phyloP scores from a whole-genome alignment of 257 asterid genomes.

The Petrea volubilis region DNA sequence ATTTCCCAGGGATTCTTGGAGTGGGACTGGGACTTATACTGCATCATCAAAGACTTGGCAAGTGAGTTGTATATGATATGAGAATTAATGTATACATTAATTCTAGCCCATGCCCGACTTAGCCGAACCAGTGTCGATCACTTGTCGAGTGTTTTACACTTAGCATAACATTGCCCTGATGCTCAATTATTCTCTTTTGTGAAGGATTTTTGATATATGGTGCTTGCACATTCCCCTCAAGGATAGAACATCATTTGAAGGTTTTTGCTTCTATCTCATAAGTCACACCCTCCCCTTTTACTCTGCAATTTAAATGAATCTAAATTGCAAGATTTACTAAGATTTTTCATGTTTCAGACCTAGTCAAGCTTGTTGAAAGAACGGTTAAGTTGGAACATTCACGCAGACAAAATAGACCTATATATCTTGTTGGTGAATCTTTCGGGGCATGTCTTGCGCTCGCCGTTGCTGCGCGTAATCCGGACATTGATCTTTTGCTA shows the following conservation, averaged over 20 bases:
- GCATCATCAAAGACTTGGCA: slow-evolving; percentile 60
- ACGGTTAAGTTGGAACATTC: slow-evolving; percentile 51
- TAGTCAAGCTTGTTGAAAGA: slow-evolving; percentile 71
- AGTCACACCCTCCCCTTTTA: neutral
- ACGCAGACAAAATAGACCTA: slow-evolving; percentile 55
- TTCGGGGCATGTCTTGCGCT: slow-evolving; percentile 83
- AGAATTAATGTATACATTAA: neutral
- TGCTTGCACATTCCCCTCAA: slow-evolving; percentile 82
- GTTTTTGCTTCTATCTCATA: slow-evolving; percentile 38
- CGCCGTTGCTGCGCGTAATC: slow-evolving; percentile 81
- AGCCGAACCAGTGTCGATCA: too few relatives aligned
- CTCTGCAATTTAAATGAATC: neutral
- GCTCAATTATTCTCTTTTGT: slow-evolving; percentile 1
- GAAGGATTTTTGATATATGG: slow-evolving; percentile 78
- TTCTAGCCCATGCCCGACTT: too few relatives aligned
- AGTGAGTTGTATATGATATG: slow-evolving; percentile 37
- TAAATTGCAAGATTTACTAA: neutral
- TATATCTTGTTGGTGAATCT: slow-evolving; percentile 82
- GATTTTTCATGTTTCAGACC: slow-evolving; percentile 34
- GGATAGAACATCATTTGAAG: slow-evolving; percentile 70
- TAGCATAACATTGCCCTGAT: neutral
- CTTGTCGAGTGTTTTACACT: too few relatives aligned
- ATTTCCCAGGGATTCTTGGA: slow-evolving; percentile 61
- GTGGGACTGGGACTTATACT: slow-evolving; percentile 67
- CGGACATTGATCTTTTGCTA: slow-evolving; percentile 62